phyloP scores from a whole-genome alignment of 1,284 basidiomycete genomes.

The Cryptococcus sp. region DNA sequence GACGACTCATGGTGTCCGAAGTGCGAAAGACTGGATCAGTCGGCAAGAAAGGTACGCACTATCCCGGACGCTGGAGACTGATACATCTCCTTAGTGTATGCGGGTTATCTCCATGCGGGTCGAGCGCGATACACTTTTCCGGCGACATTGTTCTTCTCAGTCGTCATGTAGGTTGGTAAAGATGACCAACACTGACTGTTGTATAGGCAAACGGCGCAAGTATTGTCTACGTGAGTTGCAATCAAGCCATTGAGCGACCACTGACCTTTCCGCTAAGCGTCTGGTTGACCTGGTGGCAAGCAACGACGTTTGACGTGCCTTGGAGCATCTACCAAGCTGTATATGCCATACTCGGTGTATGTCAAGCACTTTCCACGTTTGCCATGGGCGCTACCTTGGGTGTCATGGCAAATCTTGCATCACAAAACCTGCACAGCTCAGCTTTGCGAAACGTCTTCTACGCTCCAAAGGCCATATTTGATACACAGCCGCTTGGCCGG shows the following conservation, averaged over 20 bases:
- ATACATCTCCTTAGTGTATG: slow-evolving; percentile 60
- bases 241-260: background rate
- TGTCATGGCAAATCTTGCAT: slow-evolving; percentile 62
- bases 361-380: slow-evolving; percentile 65
- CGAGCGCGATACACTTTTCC: slow-evolving; percentile 63
- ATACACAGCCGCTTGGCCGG: slow-evolving; percentile 67
- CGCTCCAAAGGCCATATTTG: slow-evolving; percentile 71
- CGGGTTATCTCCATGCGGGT: slow-evolving; percentile 67
- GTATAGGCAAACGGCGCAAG: slow-evolving; percentile 60
- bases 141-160: slow-evolving; percentile 60
- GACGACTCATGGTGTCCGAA: slow-evolving; percentile 50
- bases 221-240: slow-evolving; percentile 42
- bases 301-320: slow-evolving; percentile 48
- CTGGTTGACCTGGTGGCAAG: slow-evolving; percentile 73
- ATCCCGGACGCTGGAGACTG: slow-evolving; percentile 6
- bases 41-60: slow-evolving; percentile 57
- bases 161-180: slow-evolving; percentile 56
- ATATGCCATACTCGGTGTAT: slow-evolving; percentile 65
- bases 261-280: slow-evolving; percentile 20
- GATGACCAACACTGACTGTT: background rate
- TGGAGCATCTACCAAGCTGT: slow-evolving; percentile 68
- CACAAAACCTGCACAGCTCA: slow-evolving; percentile 62
- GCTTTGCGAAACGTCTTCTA: slow-evolving; percentile 64
- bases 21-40: slow-evolving; percentile 66
- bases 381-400: slow-evolving; percentile 62